Evolutionary conservation across 371 early-diverging fungal genomes (phyloP).

Genomic region (Rhizopus microsporus): DNA sequence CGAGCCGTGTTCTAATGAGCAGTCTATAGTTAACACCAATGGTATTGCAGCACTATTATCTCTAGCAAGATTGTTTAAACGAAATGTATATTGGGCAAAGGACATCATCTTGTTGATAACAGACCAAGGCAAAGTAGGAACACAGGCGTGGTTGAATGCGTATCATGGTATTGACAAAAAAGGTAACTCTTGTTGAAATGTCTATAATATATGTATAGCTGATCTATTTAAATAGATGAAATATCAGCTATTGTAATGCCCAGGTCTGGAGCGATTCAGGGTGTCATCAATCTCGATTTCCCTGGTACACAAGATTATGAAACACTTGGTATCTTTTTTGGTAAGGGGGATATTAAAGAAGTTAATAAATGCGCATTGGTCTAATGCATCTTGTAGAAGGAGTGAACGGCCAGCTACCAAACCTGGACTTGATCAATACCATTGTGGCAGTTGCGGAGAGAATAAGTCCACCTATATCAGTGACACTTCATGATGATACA

Average conservation of each 20-base stretch:
- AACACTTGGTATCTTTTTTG: conserved; percentile 77
- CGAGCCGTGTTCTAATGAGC: too few species aligned
- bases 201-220: background rate
- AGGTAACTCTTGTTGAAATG: conserved; percentile 21
- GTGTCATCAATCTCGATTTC: conserved; percentile 88
- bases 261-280: conserved; percentile 85
- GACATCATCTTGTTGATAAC: conserved; percentile 88
- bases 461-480: conserved; percentile 49
- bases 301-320: conserved; percentile 69
- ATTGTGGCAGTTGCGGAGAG: conserved; percentile 54
- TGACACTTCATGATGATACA: conserved; percentile 44
- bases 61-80: conserved; percentile 73
- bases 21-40: conserved; percentile 64
- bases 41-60: conserved; percentile 76
- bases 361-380: background rate
- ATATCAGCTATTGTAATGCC: conserved; percentile 48
- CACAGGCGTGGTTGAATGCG: conserved; percentile 88
- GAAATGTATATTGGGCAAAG: conserved; percentile 88
- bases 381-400: conserved; percentile 63
- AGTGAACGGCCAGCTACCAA: conserved; percentile 91
- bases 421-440: conserved; percentile 88
- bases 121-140: conserved; percentile 73
- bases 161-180: conserved; percentile 74
- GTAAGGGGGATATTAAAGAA: conserved; percentile 38
- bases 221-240: conserved; percentile 9